Conservation (phyloP, 768 basidiomycete genomes). For the Leccinum uliginosum region DNA sequence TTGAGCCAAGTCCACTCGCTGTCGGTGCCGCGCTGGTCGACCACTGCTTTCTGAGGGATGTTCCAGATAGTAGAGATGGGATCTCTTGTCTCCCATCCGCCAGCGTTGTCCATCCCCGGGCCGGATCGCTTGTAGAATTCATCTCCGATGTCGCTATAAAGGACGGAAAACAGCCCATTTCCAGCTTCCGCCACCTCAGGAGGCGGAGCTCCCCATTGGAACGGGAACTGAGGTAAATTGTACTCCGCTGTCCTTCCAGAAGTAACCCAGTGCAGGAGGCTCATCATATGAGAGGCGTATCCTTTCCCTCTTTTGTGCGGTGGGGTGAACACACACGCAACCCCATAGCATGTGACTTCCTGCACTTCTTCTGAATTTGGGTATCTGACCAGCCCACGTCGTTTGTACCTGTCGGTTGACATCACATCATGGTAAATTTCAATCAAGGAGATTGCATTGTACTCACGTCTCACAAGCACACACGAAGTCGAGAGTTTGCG, state of each 20-base stretch:
- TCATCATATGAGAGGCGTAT: constrained; percentile 62
- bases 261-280: constrained; percentile 54
- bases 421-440: not conserved
- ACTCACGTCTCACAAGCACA: constrained; percentile 63
- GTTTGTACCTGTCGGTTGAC: constrained; percentile 30
- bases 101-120: constrained; percentile 22
- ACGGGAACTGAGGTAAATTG: constrained; percentile 35
- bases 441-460: not conserved
- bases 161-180: constrained; percentile 42
- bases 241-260: constrained; percentile 30
- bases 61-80: constrained; percentile 40
- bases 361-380: constrained; percentile 20
- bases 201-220: constrained; percentile 43
- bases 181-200: constrained; percentile 29
- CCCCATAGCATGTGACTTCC: constrained; percentile 43
- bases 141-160: constrained; percentile 52
- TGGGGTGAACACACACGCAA: constrained; percentile 58
- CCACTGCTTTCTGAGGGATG: constrained; percentile 15
- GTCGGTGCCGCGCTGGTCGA: not conserved
- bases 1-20: constrained; percentile 30
- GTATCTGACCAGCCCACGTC: constrained; percentile 30
- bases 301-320: constrained; percentile 46
- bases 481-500: constrained; percentile 49
- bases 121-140: constrained; percentile 44
- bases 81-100: constrained; percentile 43